Evolutionary conservation across 768 basidiomycete species (phyloP), one percentile per base, ranked within the genome.

Genomic region (Mycena albidolilacea): DNA sequence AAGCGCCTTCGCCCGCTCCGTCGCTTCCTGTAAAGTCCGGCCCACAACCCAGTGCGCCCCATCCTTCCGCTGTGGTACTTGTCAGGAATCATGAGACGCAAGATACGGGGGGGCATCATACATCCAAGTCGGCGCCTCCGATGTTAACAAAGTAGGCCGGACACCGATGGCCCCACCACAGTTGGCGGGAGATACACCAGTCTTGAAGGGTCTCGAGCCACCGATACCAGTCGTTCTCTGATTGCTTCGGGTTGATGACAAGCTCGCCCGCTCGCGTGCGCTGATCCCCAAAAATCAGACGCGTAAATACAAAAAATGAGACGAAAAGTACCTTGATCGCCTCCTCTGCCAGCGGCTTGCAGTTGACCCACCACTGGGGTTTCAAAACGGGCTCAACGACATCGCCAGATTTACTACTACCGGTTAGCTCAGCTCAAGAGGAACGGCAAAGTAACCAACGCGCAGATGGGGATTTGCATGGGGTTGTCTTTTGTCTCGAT

Each of bases 321-420:
- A 17, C 43, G n/a, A 30, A 57, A 61, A 79, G 62, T 76, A 95
- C 97, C 86, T 92, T 91, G 80, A 97, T 88, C 7, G 95, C 96
- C 78, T 97, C 95, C 64, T 96, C 93, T 0, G 97, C 97, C 64
- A 99, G 85, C 0, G 93, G 93, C 81, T 95, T 91, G 84, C 97
- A 97, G 81, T 92, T 91, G 44, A 99, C 93, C 97, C 97, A 99
- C 98, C 98, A 99, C 80, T 99, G 98, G 0, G 98, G 98, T 82
- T 98, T 99, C 78, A 99, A 85, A 23, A 98, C 85, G 2, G 95
- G 93, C 82, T 99, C 98, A 76, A 99, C 98, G 66, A 99, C 82
- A 80, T 99, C 98, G 1, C 97, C 97, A 3, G 96, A 98, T 88
- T 98, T 97, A 77, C 95, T 97, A 75, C 15, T 21, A 0, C 17